Evolutionary conservation across 345 rosid genomes (phyloP).

Genomic region (Eucalyptus regnans): DNA sequence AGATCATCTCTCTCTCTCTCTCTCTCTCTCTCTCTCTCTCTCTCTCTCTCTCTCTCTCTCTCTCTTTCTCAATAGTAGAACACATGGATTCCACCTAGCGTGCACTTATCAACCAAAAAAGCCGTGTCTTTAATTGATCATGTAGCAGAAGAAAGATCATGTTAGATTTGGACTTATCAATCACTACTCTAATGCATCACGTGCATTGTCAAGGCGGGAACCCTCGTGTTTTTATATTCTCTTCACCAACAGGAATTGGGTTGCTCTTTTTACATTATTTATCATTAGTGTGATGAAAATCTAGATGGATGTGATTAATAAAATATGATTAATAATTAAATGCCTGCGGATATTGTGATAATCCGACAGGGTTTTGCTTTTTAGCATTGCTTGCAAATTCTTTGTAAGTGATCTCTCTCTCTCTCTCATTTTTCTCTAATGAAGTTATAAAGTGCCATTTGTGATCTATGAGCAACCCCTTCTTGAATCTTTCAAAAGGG

Average conservation of each 20-base stretch:
- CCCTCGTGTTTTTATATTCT: background rate
- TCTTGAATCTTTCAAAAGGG: background rate
- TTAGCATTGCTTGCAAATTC: background rate
- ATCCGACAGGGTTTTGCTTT: background rate
- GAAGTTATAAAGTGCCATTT: background rate
- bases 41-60: background rate
- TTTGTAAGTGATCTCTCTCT: background rate
- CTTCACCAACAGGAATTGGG: background rate
- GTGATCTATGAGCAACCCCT: background rate
- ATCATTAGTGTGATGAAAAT: background rate
- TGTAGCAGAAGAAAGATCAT: background rate
- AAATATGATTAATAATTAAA: background rate
- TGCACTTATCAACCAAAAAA: background rate
- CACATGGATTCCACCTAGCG: background rate
- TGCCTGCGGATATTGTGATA: background rate
- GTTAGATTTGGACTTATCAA: background rate
- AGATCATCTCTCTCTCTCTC: background rate
- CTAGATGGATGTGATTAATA: background rate
- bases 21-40: background rate
- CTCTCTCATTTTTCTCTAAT: background rate
- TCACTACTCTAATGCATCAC: background rate
- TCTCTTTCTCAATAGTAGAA: background rate
- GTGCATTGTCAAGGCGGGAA: background rate
- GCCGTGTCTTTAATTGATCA: background rate
- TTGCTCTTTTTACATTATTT: background rate